Evolutionary conservation across 768 basidiomycete genomes (phyloP).

Genomic region (Russula sp.): DNA sequence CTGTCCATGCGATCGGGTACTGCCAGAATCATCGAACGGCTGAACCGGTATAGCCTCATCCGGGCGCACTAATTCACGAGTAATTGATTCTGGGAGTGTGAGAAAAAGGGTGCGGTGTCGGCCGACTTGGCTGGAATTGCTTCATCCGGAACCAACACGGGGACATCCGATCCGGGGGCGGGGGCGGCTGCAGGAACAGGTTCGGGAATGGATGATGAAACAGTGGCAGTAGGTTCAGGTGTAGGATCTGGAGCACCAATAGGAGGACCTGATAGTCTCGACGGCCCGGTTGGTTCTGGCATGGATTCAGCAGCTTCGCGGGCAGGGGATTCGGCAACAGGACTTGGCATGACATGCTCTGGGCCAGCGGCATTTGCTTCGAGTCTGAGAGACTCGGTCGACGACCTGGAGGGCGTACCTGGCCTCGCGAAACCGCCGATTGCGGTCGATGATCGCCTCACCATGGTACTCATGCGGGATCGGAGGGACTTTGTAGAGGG

Average conservation of each 20-base stretch:
- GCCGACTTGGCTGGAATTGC: constrained; percentile 6
- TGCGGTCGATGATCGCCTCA: constrained; percentile 29
- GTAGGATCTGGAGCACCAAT: constrained; percentile 18
- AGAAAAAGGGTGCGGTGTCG: constrained; percentile 23
- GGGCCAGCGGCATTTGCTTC: constrained; percentile 37
- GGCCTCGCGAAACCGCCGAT: constrained; percentile 23
- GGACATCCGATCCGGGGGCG: constrained; percentile 3
- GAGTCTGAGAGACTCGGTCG: constrained; percentile 35
- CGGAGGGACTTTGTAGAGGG: constrained; percentile 19
- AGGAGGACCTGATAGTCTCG: constrained; percentile 31
- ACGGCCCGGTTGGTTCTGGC: constrained; percentile 31
- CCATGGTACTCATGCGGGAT: constrained; percentile 28
- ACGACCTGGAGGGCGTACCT: constrained; percentile 24
- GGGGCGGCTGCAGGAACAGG: neutral
- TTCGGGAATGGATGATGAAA: constrained; percentile 1
- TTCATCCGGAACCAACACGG: neutral
- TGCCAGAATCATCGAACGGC: constrained; percentile 23
- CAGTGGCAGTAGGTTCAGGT: constrained; percentile 14
- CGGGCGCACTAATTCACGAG: constrained; percentile 21
- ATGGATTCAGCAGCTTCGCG: constrained; percentile 48
- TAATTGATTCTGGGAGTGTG: constrained; percentile 31
- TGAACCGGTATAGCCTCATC: constrained; percentile 29
- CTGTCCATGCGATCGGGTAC: constrained; percentile 24
- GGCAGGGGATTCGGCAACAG: constrained; percentile 67
- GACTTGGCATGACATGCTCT: constrained; percentile 47